Evolutionary conservation across 352 stramenopile genomes (phyloP), one percentile per base, ranked within the genome.

Genomic region (Globisporangium abappressorium): DNA sequence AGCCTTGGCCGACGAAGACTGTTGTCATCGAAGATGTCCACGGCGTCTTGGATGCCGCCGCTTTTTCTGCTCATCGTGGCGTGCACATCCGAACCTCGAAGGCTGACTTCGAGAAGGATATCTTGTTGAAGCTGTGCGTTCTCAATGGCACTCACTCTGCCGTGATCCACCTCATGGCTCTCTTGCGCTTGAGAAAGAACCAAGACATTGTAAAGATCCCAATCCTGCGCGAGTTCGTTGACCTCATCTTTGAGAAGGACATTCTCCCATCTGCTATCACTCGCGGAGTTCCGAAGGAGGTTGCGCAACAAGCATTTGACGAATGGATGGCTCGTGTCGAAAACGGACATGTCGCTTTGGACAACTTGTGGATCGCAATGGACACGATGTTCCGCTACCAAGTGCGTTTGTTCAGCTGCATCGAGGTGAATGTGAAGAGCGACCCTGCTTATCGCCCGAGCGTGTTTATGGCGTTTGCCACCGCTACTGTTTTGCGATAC

Each of bases 291-390:
- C 49, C 47, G 0, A 70, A 82, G 18, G 71, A 79, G 14, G 70
- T 74, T 8, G 75, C 81, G 12, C 71, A 82, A 14, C 41, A 69
- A 2, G 72, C 76, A 24, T 92, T 86, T 62, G 66, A 78, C 20
- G 93, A 98, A 73, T 98, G 94, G 94, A 84, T 90, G 63, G 54
- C 54, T 51, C 82, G 94, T 30, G 62, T 98, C 51, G 61, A 82
- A 22, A 91, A 97, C 84, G 72, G 82, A 14, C 59, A 89, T 70
- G 98, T 98, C 75, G 94, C 93, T 12, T 68, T 98, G 33, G 90
- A 90, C 55, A 95, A 87, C 51, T 98, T 98, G 76, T 98, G 97
- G 75, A 92, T 98, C 61, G 83, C 75, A 3, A 92, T 98, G 79
- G 97, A 97, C 78, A 87, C 88, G 6, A 75, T 85, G 64, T 58